Evolutionary conservation across 148 eudicot genomes (phyloP).

Genomic region (Spergularia bocconei): DNA sequence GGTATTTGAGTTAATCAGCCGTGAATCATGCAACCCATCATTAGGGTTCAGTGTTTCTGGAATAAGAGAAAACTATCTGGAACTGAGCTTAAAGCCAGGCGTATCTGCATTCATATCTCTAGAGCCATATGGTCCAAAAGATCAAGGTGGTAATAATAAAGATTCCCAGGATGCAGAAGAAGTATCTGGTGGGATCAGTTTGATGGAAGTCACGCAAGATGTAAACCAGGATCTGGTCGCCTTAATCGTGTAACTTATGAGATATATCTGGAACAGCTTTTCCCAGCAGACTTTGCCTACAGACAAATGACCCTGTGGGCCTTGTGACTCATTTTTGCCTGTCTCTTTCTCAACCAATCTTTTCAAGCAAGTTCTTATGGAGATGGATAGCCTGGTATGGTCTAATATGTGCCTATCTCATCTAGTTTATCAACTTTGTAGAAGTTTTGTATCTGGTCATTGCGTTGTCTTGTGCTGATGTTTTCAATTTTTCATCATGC

Average conservation of each 20-base stretch:
- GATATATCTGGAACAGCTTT: constrained; percentile 72
- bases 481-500: constrained; percentile 1
- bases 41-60: constrained; percentile 76
- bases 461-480: constrained; percentile 11
- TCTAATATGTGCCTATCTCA: constrained; percentile 1
- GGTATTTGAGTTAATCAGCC: constrained; percentile 88
- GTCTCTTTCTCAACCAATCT: constrained; percentile 87
- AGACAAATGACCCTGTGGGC: constrained; percentile 51
- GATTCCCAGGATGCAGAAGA: constrained; percentile 41
- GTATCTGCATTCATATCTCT: constrained; percentile 74
- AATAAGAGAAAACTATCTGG: constrained; percentile 69
- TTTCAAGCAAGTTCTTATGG: constrained; percentile 64
- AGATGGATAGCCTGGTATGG: constrained; percentile 77
- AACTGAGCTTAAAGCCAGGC: constrained; percentile 69
- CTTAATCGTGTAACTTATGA: constrained; percentile 62
- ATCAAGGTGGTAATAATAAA: constrained; percentile 32
- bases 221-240: constrained; percentile 31
- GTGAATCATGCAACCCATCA: constrained; percentile 72
- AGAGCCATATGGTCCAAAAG: constrained; percentile 44
- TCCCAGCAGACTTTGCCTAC: constrained; percentile 45
- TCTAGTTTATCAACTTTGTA: background rate
- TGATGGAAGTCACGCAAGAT: constrained; percentile 31
- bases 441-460: background rate
- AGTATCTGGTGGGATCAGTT: constrained; percentile 39
- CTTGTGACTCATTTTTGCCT: constrained; percentile 89